These are phyloP conservation scores for Austroboletus eburneus DNA, from an alignment of 768 basidiomycete genomes.

Conservation along the genomic window DNA sequence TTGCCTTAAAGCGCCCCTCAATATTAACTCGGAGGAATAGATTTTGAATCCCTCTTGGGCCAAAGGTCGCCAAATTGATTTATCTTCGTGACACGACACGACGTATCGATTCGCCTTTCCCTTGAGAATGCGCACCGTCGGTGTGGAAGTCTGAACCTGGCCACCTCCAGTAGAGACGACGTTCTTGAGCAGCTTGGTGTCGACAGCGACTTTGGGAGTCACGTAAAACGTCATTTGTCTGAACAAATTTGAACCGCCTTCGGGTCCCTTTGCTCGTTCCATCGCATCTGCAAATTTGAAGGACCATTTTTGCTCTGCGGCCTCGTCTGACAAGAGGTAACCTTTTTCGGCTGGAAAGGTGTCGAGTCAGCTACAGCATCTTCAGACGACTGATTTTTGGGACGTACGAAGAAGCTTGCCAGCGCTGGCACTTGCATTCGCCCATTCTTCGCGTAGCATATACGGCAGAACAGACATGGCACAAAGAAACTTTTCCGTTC, in stretches of 20 bases:
- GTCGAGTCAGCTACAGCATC: not conserved
- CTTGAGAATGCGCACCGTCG: constrained; percentile 52
- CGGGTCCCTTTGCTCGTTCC: constrained; percentile 45
- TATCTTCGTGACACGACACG: constrained; percentile 64
- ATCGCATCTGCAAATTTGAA: constrained; percentile 64
- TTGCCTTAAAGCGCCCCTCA: constrained; percentile 63
- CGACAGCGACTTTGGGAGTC: constrained; percentile 59
- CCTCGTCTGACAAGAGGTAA: constrained; percentile 57
- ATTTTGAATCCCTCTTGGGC: constrained; percentile 46
- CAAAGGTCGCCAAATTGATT: constrained; percentile 62
- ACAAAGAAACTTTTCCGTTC: constrained; percentile 87
- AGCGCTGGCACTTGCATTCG: constrained; percentile 50
- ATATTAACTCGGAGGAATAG: constrained; percentile 67
- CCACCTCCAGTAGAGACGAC: constrained; percentile 72
- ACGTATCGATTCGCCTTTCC: constrained; percentile 51
- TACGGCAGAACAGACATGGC: constrained; percentile 61
- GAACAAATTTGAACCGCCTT: constrained; percentile 50
- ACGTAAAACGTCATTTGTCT: constrained; percentile 68
- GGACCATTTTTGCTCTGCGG: constrained; percentile 60
- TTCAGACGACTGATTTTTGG: not conserved
- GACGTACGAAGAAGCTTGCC: constrained; percentile 62
- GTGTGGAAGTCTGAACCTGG: constrained; percentile 49
- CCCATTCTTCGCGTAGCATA: constrained; percentile 69
- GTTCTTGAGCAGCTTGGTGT: constrained; percentile 58
- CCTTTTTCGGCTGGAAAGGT: constrained; percentile 52